These are phyloP conservation scores for Phytophthora brassicae DNA, from an alignment of 352 stramenopile species.

Conservation along the genomic window DNA sequence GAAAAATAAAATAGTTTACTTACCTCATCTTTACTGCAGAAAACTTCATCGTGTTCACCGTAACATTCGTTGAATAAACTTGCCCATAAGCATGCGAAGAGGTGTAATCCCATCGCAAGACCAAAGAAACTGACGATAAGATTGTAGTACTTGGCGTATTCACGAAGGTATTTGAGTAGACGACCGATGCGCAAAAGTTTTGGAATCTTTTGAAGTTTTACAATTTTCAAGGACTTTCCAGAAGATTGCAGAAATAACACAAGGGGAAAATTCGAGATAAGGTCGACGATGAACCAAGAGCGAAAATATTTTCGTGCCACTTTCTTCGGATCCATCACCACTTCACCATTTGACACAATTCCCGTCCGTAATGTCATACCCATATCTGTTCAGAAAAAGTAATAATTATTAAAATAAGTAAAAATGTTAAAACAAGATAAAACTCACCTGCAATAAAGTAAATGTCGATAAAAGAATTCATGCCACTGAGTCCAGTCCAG, in stretches of 20 bases:
- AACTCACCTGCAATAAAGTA: slow-evolving; percentile 68
- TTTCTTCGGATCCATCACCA: slow-evolving; percentile 73
- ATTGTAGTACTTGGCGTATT: slow-evolving; percentile 89
- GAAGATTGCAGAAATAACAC: slow-evolving; percentile 60
- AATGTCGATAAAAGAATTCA: slow-evolving; percentile 78
- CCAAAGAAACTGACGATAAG: slow-evolving; percentile 66
- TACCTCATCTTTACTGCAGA: slow-evolving; percentile 49
- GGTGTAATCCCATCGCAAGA: slow-evolving; percentile 65
- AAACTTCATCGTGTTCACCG: slow-evolving; percentile 18
- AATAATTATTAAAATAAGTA: not conserved
- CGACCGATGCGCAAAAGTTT: slow-evolving; percentile 77
- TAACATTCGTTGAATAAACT: slow-evolving; percentile 73
- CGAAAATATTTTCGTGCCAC: slow-evolving; percentile 70
- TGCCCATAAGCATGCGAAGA: slow-evolving; percentile 76
- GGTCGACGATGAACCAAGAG: slow-evolving; percentile 83
- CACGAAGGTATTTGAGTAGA: slow-evolving; percentile 73
- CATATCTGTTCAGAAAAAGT: slow-evolving; percentile 51
- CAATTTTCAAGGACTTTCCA: slow-evolving; percentile 78
- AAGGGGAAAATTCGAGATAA: slow-evolving; percentile 85
- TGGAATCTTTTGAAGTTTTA: slow-evolving; percentile 86
- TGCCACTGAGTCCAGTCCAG: slow-evolving; percentile 41
- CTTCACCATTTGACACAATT: slow-evolving; percentile 70
- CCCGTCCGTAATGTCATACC: slow-evolving; percentile 77
- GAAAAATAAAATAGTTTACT: too few species aligned
- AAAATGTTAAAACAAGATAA: not conserved